Base-by-base conservation (phyloP, 441 rosid species). In the Adansonia rubrostipa region DNA sequence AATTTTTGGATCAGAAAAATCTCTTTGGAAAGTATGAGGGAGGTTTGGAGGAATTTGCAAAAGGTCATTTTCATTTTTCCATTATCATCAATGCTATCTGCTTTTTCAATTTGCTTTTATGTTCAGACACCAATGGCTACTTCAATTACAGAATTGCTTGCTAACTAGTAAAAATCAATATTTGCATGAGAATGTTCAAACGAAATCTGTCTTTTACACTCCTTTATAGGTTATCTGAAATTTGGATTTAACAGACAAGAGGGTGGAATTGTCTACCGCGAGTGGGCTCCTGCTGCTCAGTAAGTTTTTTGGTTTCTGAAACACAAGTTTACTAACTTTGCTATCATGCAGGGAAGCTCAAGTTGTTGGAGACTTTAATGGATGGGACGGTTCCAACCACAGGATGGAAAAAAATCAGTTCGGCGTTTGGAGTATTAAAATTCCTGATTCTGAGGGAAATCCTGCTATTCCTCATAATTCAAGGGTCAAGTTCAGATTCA, bases 241-340 rank as follows among this genome's bases (percentile, higher is more conserved):
- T 91, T 91, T 82, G 97, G 97, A 81, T 86, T 93, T 70, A 90
- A 87, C 82, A 87, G 89, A 77, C 92, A 91, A 87, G 91, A 85
- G 10, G 92, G 76, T 63, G 78, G 86, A 79, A 87, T 91, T 85
- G 88, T 89, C 84, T 93, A 90, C 81, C 89, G 87, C 14, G 96
- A 93, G 83, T 93, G 96, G 97, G 97, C 97, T 56, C 97, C 97
- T 79, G 92, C 97, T 79, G 97, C 97, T 62, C 86, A 82, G 97
- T 93, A 83, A 83, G 96, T 84, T 62, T 77, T 66, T 63, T 15
- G 36, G 75, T 24, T 68, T 63, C 75, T 42, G 63, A 72, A 69
- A 45, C 71, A 51, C 11, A 53, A 54, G 58, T 60, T 68, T 47
- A 22, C 62, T 42, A 48, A 60, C 20, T 71, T 65, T 69, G 42